Evolutionary conservation across 1,139 yeast genomes (phyloP).

Genomic region (Suhomyces panamericanus): DNA sequence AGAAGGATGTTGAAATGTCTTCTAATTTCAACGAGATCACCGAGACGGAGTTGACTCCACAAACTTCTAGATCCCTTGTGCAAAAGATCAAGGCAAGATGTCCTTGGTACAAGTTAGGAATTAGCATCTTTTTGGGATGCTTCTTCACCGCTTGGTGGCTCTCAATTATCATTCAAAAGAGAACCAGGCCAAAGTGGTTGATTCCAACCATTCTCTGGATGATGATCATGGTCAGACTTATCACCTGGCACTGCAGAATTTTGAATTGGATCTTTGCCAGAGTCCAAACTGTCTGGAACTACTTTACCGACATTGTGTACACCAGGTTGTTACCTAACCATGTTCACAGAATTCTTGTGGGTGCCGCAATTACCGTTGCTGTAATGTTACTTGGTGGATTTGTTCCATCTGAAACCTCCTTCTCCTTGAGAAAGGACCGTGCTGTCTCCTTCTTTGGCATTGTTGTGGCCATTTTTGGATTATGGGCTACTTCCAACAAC

Average conservation of each 20-base stretch:
- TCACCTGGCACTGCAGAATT: slow-evolving; percentile 54
- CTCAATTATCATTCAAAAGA: slow-evolving; percentile 54
- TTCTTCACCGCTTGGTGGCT: slow-evolving; percentile 72
- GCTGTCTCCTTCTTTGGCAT: slow-evolving; percentile 62
- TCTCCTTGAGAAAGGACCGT: slow-evolving; percentile 53
- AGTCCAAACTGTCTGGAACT: slow-evolving; percentile 43
- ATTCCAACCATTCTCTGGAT: slow-evolving; percentile 63
- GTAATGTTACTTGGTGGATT: slow-evolving; percentile 57
- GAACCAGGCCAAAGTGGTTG: slow-evolving; percentile 58
- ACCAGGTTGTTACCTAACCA: slow-evolving; percentile 34
- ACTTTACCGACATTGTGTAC: slow-evolving; percentile 41
- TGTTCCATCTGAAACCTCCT: slow-evolving; percentile 51
- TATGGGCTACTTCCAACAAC: slow-evolving; percentile 50
- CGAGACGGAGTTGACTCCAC: slow-evolving; percentile 4
- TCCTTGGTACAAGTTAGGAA: slow-evolving; percentile 21
- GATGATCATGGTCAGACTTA: slow-evolving; percentile 52
- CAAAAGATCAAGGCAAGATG: slow-evolving; percentile 11
- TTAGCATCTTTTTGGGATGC: slow-evolving; percentile 37
- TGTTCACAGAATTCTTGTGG: slow-evolving; percentile 43
- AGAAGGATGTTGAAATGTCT: slow-evolving; percentile 1
- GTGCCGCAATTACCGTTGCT: slow-evolving; percentile 47
- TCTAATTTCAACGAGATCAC: slow-evolving; percentile 2
- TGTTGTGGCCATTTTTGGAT: slow-evolving; percentile 46
- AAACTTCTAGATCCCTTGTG: slow-evolving; percentile 4
- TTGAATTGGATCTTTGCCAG: slow-evolving; percentile 30